These are phyloP conservation scores for Penicillium subrubescens DNA, from an alignment of 495 filamentous ascomycete genomes.

Conservation along the genomic window DNA sequence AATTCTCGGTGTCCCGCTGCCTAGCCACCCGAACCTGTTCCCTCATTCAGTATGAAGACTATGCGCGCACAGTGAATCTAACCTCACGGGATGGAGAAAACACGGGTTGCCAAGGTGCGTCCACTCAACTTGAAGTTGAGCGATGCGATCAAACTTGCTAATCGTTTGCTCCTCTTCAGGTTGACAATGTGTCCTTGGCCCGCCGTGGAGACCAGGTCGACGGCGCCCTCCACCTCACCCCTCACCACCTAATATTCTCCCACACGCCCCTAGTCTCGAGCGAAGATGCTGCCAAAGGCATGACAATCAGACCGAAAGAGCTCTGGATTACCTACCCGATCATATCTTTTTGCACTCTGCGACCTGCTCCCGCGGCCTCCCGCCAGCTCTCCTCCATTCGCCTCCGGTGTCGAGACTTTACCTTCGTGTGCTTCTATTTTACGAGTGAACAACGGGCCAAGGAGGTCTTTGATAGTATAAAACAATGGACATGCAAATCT, in stretches of 20 bases:
- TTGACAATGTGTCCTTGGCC: constrained; percentile 65
- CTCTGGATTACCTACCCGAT: constrained; percentile 94
- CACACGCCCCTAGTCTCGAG: constrained; percentile 44
- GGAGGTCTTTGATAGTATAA: constrained; percentile 89
- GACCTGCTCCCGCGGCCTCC: constrained; percentile 69
- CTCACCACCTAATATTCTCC: constrained; percentile 68
- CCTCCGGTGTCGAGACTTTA: constrained; percentile 89
- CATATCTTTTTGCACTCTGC: constrained; percentile 72
- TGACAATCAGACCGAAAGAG: constrained; percentile 60
- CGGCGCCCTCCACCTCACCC: constrained; percentile 64
- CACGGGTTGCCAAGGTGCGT: constrained; percentile 57
- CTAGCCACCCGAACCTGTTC: constrained; percentile 4
- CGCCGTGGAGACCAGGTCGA: constrained; percentile 61
- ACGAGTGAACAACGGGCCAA: constrained; percentile 68
- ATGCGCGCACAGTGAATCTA: constrained; percentile 38
- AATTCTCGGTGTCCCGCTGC: neutral
- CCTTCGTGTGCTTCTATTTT: constrained; percentile 90
- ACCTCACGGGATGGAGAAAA: constrained; percentile 55
- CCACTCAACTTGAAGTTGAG: neutral
- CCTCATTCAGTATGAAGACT: constrained; percentile 39
- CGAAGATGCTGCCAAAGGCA: constrained; percentile 36
- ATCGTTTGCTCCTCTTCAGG: constrained; percentile 31
- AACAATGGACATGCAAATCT: constrained; percentile 76
- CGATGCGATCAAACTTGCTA: neutral
- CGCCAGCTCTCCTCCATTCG: constrained; percentile 80